phyloP scores from a whole-genome alignment of 371 early-diverging fungal species.

The Blakeslea trispora region DNA sequence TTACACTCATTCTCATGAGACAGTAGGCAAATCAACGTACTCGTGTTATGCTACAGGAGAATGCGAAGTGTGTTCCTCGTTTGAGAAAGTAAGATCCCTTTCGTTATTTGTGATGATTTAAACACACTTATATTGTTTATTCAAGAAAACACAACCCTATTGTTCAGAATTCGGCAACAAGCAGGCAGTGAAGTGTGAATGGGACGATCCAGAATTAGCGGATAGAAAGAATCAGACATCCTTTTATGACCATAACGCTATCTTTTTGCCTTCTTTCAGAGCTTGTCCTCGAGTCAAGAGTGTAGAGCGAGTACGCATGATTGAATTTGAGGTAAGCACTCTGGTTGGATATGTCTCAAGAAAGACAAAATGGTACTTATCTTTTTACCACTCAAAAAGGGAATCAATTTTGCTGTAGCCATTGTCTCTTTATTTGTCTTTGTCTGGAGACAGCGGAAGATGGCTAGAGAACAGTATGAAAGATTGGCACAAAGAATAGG shows the following conservation, averaged over 20 bases:
- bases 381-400: too few relatives aligned
- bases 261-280: constrained; percentile 41
- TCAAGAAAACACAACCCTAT: constrained; percentile 47
- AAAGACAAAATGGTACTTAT: too few relatives aligned
- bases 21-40: constrained; percentile 39
- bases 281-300: constrained; percentile 44
- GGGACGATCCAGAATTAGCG: constrained; percentile 44
- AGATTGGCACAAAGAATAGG: constrained; percentile 48
- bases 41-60: constrained; percentile 45
- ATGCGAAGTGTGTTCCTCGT: constrained; percentile 44
- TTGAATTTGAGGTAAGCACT: constrained; percentile 41
- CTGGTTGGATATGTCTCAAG: too few relatives aligned
- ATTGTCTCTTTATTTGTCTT: constrained; percentile 34
- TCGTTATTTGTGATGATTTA: too few relatives aligned
- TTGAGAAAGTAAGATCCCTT: constrained; percentile 52
- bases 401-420: constrained; percentile 32
- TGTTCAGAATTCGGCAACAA: constrained; percentile 50
- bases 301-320: constrained; percentile 34
- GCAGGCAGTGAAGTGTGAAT: constrained; percentile 46
- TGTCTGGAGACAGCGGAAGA: constrained; percentile 46
- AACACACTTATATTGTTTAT: too few relatives aligned
- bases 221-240: constrained; percentile 35
- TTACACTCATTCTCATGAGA: constrained; percentile 51
- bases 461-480: constrained; percentile 45
- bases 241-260: constrained; percentile 40